Conservation (phyloP, 2,329 filamentous ascomycete species). For the Sporothrix brunneoviolacea region DNA sequence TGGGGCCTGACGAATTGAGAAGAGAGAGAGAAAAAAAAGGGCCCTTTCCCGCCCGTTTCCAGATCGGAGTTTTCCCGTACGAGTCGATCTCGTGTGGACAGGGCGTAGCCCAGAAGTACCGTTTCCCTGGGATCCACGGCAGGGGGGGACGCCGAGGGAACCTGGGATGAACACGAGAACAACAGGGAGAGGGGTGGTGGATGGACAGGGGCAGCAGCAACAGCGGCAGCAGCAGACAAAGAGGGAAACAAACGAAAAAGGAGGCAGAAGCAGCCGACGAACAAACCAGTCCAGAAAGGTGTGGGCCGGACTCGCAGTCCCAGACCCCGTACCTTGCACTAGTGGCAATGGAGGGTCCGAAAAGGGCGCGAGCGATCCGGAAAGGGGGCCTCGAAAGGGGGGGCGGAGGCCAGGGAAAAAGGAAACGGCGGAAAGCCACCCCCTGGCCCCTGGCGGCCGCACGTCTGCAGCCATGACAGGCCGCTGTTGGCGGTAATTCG, state of each 20-base stretch:
- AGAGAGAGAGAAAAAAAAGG: too few relatives aligned
- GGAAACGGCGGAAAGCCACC: background rate
- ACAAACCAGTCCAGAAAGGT: background rate
- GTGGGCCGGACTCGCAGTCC: background rate
- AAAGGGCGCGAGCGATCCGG: background rate
- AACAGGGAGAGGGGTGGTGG: background rate
- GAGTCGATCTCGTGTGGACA: slow-evolving; percentile 6
- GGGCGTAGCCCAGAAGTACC: slow-evolving; percentile 2
- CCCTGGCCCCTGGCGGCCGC: slow-evolving; percentile 7
- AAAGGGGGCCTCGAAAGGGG: background rate
- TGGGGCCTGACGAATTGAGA: too few relatives aligned
- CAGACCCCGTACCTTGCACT: slow-evolving; percentile 17
- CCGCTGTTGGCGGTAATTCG: background rate
- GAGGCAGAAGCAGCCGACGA: background rate
- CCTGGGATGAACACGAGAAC: slow-evolving; percentile 3
- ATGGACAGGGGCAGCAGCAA: background rate
- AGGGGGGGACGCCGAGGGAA: background rate
- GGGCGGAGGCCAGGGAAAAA: background rate
- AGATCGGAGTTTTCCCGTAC: too few relatives aligned
- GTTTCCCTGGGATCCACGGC: background rate
- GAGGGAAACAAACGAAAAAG: background rate
- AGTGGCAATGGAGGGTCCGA: slow-evolving; percentile 14
- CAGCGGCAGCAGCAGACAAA: background rate
- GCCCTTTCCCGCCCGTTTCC: too few relatives aligned
- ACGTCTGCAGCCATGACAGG: background rate